Percentiles rank a stretch among this genome's conserved stretches.
Conservation (phyloP, 805 yeast genomes). For the Starmerella vitae region DNA sequence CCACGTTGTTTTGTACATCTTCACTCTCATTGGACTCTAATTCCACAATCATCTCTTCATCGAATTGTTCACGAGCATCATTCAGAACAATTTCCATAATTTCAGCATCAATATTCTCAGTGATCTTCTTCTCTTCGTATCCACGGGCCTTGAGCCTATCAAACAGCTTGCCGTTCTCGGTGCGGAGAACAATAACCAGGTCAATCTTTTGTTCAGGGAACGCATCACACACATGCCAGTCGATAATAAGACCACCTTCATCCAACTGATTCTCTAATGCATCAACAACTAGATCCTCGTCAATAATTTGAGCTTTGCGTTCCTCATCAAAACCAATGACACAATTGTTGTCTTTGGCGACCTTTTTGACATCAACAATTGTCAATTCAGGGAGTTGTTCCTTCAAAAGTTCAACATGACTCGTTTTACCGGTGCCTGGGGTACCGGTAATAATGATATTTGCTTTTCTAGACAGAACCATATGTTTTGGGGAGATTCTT, state of each 20-base stretch:
- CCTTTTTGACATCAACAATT: slow-evolving; percentile 58
- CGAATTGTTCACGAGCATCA: slow-evolving; percentile 78
- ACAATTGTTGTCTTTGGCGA: slow-evolving; percentile 65
- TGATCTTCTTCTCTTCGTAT: slow-evolving; percentile 67
- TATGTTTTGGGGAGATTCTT: slow-evolving; percentile 3
- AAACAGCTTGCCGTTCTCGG: slow-evolving; percentile 56
- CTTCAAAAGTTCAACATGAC: slow-evolving; percentile 51
- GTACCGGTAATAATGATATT: slow-evolving; percentile 90
- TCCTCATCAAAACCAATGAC: slow-evolving; percentile 76
- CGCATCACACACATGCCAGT: slow-evolving; percentile 95
- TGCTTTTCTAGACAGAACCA: slow-evolving; percentile 28
- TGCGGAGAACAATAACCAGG: slow-evolving; percentile 74
- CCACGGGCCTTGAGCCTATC: slow-evolving; percentile 67
- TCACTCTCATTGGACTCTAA: slow-evolving; percentile 58
- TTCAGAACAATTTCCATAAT: slow-evolving; percentile 83
- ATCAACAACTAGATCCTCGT: slow-evolving; percentile 80
- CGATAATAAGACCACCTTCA: slow-evolving; percentile 78
- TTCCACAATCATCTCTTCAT: slow-evolving; percentile 68
- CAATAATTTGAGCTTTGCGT: slow-evolving; percentile 77
- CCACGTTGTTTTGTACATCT: slow-evolving; percentile 71
- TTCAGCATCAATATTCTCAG: slow-evolving; percentile 90
- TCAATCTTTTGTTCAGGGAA: slow-evolving; percentile 90
- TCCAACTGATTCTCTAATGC: slow-evolving; percentile 62
- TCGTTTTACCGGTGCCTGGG: slow-evolving; percentile 80
- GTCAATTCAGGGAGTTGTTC: slow-evolving; percentile 38